Conservation (phyloP, 2,329 filamentous ascomycete species). For the Microsporum canis region DNA sequence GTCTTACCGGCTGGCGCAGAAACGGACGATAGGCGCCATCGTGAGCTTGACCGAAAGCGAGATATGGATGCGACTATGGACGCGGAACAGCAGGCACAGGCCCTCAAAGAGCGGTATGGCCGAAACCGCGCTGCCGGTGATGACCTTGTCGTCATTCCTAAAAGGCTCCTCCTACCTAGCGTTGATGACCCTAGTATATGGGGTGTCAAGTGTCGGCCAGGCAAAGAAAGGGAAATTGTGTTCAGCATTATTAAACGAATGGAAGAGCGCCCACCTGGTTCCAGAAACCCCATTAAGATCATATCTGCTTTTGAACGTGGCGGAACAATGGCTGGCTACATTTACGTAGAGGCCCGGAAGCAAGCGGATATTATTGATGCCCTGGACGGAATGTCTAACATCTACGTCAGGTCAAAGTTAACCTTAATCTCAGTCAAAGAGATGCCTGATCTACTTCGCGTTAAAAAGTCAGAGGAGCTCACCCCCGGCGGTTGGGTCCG, state of each 20-base stretch:
- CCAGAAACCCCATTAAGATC: constrained; percentile 71
- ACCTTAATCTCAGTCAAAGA: constrained; percentile 89
- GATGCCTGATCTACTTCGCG: constrained; percentile 89
- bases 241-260: constrained; percentile 80
- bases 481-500: constrained; percentile 88
- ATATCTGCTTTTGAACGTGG: constrained; percentile 88
- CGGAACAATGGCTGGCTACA: constrained; percentile 78
- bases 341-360: constrained; percentile 85
- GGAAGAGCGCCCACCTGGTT: constrained; percentile 59
- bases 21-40: constrained; percentile 81
- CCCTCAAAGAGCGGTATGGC: constrained; percentile 78
- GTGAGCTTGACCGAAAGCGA: constrained; percentile 84
- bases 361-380: constrained; percentile 77
- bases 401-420: constrained; percentile 79
- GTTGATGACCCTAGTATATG: constrained; percentile 95
- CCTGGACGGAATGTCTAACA: constrained; percentile 72
- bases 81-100: constrained; percentile 83
- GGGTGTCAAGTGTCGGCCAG: constrained; percentile 84
- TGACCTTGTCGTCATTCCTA: constrained; percentile 69
- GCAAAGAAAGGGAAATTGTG: constrained; percentile 87
- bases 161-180: constrained; percentile 75
- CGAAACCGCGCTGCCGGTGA: constrained; percentile 56
- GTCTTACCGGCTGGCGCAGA: constrained; percentile 63
- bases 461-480: constrained; percentile 73
- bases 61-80: constrained; percentile 82